phyloP scores from a whole-genome alignment of 116 monocot species.

The Cymodocea nodosa region DNA sequence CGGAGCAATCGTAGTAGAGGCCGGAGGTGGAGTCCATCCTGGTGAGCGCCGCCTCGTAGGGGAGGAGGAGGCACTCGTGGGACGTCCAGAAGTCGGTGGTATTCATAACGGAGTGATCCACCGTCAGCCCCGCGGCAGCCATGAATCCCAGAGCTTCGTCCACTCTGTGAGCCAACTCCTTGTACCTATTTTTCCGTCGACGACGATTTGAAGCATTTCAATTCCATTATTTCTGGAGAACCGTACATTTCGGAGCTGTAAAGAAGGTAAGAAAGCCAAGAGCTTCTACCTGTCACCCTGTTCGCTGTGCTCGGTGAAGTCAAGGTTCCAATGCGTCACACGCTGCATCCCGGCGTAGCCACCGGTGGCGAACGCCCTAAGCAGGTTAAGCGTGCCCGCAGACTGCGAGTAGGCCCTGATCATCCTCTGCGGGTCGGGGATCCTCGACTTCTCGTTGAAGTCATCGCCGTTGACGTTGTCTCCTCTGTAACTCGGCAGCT shows the following conservation, averaged over 20 bases:
- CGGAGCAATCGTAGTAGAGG: constrained; percentile 77
- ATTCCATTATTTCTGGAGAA: too few relatives aligned
- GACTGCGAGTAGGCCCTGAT: constrained; percentile 72
- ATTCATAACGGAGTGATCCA: constrained; percentile 71
- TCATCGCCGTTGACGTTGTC: constrained; percentile 76
- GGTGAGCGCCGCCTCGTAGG: constrained; percentile 77
- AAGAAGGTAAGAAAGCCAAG: too few relatives aligned
- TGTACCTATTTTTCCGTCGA: constrained; percentile 25
- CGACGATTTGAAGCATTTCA: neutral
- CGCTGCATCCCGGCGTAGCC: constrained; percentile 91
- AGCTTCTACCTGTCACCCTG: constrained; percentile 58
- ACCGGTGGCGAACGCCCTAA: constrained; percentile 78
- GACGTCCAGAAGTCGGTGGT: constrained; percentile 90
- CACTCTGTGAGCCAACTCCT: constrained; percentile 68
- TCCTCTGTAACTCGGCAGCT: constrained; percentile 79
- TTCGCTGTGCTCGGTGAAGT: constrained; percentile 85
- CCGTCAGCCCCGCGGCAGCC: constrained; percentile 63
- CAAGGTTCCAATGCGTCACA: constrained; percentile 88
- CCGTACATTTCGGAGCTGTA: too few relatives aligned
- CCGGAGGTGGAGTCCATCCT: constrained; percentile 80
- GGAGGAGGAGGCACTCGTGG: constrained; percentile 85
- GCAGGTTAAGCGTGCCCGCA: constrained; percentile 79
- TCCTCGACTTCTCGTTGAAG: constrained; percentile 61
- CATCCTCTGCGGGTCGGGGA: constrained; percentile 77
- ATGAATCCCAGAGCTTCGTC: constrained; percentile 91